Conservation (phyloP, 257 asterid species). For the Lycium ferocissimum region DNA sequence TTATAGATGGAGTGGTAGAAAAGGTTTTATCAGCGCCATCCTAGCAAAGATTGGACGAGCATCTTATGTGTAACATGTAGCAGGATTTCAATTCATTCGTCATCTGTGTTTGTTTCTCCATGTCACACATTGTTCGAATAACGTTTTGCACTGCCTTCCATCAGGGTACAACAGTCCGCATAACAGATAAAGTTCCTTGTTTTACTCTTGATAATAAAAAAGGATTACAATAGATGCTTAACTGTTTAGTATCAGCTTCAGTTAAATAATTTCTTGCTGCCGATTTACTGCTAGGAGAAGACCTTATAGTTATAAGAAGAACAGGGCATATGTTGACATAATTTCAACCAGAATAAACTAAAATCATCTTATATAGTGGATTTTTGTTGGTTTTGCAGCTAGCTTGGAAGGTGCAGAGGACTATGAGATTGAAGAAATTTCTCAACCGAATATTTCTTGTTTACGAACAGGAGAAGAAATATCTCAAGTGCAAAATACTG, state of each 20-base stretch:
- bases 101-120: background rate
- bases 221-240: background rate
- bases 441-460: background rate
- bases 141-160: background rate
- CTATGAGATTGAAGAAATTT: background rate
- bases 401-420: background rate
- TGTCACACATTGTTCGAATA: background rate
- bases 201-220: background rate
- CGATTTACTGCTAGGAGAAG: background rate
- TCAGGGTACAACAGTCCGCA: background rate
- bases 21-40: background rate
- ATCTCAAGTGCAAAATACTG: slow-evolving; percentile 17
- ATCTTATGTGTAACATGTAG: background rate
- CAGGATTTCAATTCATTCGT: background rate
- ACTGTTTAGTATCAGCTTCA: background rate
- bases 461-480: background rate
- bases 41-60: background rate
- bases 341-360: background rate
- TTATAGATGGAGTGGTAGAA: background rate
- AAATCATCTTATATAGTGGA: background rate
- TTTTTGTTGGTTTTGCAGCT: background rate
- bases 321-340: background rate
- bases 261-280: background rate
- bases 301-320: background rate
- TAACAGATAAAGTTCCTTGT: background rate